Evolutionary conservation across 1,284 basidiomycete genomes (phyloP).

Genomic region (Papiliotrema fonsecae): DNA sequence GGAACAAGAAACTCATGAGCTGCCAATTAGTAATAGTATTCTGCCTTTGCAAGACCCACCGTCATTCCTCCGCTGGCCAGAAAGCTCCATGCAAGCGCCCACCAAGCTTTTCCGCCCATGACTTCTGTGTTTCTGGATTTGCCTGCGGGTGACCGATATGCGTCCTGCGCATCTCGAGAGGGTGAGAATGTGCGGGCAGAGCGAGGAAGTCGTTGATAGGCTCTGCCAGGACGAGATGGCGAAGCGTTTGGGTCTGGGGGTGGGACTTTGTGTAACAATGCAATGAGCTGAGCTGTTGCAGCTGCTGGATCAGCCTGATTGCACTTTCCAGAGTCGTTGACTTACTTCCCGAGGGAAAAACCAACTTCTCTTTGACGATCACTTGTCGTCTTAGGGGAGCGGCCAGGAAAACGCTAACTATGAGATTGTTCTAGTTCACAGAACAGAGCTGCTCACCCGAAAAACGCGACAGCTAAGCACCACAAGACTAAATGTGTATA

Average conservation of each 20-base stretch:
- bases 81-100: constrained; percentile 69
- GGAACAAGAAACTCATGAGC: constrained; percentile 69
- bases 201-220: constrained; percentile 31
- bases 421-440: not conserved
- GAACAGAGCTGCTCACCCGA: constrained; percentile 58
- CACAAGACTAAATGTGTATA: constrained; percentile 71
- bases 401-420: constrained; percentile 77
- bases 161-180: not conserved
- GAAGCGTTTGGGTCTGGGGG: too few species aligned
- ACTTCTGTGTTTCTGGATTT: constrained; percentile 38
- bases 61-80: constrained; percentile 64
- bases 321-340: not conserved
- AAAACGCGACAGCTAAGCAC: constrained; percentile 71
- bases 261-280: constrained; percentile 66
- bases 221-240: constrained; percentile 3
- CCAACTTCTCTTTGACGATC: constrained; percentile 87
- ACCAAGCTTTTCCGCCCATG: constrained; percentile 63
- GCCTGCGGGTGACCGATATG: constrained; percentile 1
- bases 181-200: constrained; percentile 23
- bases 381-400: constrained; percentile 91
- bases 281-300: constrained; percentile 93
- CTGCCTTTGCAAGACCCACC: constrained; percentile 43
- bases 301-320: constrained; percentile 36
- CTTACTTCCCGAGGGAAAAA: constrained; percentile 80
- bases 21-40: constrained; percentile 14